Percentiles rank a stretch among this genome's conserved stretches.
Evolutionary conservation across 345 rosid species (phyloP).

Genomic region (Excoecaria cochinchinensis): DNA sequence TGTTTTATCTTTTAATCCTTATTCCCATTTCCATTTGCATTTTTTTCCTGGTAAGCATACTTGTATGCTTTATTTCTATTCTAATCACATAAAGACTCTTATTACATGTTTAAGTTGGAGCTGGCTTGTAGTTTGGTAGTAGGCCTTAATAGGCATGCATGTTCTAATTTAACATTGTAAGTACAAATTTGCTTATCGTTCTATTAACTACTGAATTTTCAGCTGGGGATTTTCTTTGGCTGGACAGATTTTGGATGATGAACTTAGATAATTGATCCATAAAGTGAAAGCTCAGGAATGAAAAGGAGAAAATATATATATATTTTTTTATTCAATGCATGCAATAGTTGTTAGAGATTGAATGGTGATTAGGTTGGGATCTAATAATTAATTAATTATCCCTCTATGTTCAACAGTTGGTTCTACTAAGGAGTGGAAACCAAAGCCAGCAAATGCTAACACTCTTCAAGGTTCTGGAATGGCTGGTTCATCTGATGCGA

Average conservation of each 20-base stretch:
- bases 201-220: neutral
- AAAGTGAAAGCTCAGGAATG: neutral
- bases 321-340: neutral
- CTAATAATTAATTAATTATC: conserved; percentile 12
- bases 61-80: neutral
- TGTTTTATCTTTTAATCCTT: neutral
- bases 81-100: neutral
- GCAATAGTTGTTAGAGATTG: conserved; percentile 4
- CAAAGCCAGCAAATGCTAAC: conserved; percentile 59
- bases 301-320: neutral
- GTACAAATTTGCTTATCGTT: conserved; percentile 11
- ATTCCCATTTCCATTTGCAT: neutral
- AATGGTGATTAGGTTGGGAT: conserved; percentile 14
- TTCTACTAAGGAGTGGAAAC: conserved; percentile 85
- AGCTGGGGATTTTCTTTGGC: neutral
- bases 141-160: neutral
- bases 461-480: conserved; percentile 50
- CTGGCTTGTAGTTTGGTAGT: conserved; percentile 1
- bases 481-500: conserved; percentile 46
- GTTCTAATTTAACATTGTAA: conserved; percentile 3
- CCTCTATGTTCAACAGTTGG: conserved; percentile 46
- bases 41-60: neutral
- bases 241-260: neutral
- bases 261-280: neutral
- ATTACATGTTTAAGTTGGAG: neutral